phyloP scores from a whole-genome alignment of 768 basidiomycete species.

The Termitomyces sp. region DNA sequence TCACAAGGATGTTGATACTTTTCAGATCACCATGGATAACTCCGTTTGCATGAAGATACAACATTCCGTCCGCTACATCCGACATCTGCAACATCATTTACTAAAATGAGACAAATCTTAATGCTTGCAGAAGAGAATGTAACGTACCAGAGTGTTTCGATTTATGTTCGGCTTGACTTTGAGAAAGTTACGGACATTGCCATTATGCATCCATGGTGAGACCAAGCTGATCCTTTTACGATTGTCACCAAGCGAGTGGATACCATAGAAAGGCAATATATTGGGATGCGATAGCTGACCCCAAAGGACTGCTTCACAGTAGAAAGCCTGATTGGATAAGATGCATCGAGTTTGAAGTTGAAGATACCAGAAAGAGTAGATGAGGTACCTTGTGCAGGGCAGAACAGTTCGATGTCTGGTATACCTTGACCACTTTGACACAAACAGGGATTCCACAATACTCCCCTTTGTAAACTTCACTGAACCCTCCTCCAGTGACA shows the following conservation, averaged over 20 bases:
- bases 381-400: neutral
- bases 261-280: constrained; percentile 30
- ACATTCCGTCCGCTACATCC: constrained; percentile 27
- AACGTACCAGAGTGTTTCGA: constrained; percentile 7
- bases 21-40: constrained; percentile 44
- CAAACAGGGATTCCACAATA: constrained; percentile 17
- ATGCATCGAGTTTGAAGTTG: neutral
- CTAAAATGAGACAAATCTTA: constrained; percentile 10
- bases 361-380: too few species aligned
- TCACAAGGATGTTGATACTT: constrained; percentile 44
- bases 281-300: constrained; percentile 12
- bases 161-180: constrained; percentile 9
- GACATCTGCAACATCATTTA: constrained; percentile 18
- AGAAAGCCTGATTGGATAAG: constrained; percentile 8
- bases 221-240: constrained; percentile 27
- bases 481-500: constrained; percentile 19
- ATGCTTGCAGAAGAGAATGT: constrained; percentile 2
- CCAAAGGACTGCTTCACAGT: constrained; percentile 8
- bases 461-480: constrained; percentile 22
- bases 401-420: neutral
- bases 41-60: constrained; percentile 26
- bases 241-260: constrained; percentile 20
- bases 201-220: constrained; percentile 34
- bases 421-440: constrained; percentile 21
- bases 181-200: constrained; percentile 25